phyloP scores from a whole-genome alignment of 495 filamentous ascomycete species.

The Penicillium ochrochloron region DNA sequence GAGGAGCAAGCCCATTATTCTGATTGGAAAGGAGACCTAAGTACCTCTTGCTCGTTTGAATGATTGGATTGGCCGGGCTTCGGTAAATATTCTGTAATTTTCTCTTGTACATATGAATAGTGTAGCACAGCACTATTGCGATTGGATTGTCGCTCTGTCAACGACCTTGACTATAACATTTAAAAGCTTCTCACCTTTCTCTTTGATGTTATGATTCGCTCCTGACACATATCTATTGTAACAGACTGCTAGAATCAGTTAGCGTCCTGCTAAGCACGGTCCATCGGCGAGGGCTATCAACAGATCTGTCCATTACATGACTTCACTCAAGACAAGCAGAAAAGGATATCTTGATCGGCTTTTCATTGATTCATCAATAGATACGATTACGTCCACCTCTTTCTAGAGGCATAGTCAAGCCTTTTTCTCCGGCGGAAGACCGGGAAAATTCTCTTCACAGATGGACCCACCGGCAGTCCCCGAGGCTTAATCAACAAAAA shows the following conservation, averaged over 20 bases:
- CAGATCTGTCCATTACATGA: neutral
- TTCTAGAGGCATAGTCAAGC: neutral
- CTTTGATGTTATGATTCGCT: neutral
- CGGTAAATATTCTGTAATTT: neutral
- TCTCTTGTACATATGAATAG: neutral
- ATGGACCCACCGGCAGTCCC: conserved; percentile 7
- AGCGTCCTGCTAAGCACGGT: neutral
- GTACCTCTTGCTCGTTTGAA: neutral
- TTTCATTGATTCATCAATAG: too few species aligned
- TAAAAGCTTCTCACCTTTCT: neutral
- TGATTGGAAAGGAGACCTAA: neutral
- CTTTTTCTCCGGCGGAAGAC: neutral
- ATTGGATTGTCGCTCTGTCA: neutral
- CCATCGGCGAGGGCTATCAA: neutral
- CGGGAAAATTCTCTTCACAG: neutral
- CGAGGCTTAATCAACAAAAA: neutral
- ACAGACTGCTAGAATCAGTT: neutral
- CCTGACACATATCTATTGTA: neutral
- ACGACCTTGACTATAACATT: neutral
- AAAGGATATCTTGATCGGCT: neutral
- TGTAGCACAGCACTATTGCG: neutral
- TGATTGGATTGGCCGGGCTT: neutral
- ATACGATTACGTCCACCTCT: too few species aligned
- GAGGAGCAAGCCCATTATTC: neutral
- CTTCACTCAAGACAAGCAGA: too few species aligned